Percentiles rank a stretch among this genome's conserved stretches.
Evolutionary conservation across 2,329 filamentous ascomycete species (phyloP).

Genomic region (Neonectria magnoliae): DNA sequence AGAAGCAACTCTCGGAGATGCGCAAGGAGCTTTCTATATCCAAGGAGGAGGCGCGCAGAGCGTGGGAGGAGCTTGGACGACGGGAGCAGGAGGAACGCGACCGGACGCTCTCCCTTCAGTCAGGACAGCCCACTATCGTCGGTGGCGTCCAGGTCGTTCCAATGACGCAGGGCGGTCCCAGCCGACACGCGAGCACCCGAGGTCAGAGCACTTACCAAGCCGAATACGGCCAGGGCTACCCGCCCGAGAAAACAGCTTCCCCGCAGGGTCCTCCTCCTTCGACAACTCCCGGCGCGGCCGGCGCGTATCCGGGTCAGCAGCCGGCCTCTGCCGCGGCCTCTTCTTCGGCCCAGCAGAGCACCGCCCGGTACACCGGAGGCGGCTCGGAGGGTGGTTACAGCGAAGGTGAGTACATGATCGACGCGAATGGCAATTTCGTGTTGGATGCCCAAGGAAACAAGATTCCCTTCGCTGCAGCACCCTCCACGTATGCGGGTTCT

Average conservation of each 20-base stretch:
- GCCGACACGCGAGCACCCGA: conserved; percentile 60
- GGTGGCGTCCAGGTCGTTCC: conserved; percentile 96
- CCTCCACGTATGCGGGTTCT: conserved; percentile 58
- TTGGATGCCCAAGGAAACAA: conserved; percentile 69
- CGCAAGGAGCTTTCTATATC: conserved; percentile 92
- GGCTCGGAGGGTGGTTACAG: conserved; percentile 70
- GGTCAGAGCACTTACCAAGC: conserved; percentile 46
- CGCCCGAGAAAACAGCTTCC: conserved; percentile 53
- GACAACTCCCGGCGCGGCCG: conserved; percentile 43
- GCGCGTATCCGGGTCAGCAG: conserved; percentile 40
- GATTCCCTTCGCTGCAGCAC: conserved; percentile 62
- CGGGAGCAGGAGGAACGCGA: conserved; percentile 94
- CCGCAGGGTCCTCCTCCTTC: conserved; percentile 52
- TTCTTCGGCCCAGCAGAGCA: conserved; percentile 29
- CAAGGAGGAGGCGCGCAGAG: conserved; percentile 92
- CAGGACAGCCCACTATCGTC: conserved; percentile 87
- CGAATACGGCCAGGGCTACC: conserved; percentile 45
- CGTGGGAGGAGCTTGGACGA: conserved; percentile 96
- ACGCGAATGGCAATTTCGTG: conserved; percentile 68
- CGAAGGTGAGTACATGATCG: conserved; percentile 77
- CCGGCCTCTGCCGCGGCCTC: conserved; percentile 2
- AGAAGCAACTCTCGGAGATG: conserved; percentile 88
- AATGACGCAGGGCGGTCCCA: conserved; percentile 78
- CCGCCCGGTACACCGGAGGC: conserved; percentile 36
- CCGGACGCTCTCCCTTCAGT: conserved; percentile 83